A percentile compares a stretch with the other conserved stretches of the same genome.
Evolutionary conservation across 2,329 filamentous ascomycete genomes (phyloP).

Genomic region (Trichophaea hybrida): DNA sequence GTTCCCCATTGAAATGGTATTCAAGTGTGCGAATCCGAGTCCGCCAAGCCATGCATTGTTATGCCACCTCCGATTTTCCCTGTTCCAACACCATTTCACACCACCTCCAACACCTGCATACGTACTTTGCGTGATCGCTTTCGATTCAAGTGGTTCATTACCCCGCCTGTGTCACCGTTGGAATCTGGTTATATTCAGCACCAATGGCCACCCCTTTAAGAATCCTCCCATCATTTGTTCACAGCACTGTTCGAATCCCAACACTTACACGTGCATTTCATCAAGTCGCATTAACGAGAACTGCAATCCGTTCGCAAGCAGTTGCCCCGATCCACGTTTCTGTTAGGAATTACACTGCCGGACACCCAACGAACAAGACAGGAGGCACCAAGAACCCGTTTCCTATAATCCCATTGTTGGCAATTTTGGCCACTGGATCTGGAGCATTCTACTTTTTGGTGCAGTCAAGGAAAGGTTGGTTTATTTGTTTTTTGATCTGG

Average conservation of each 20-base stretch:
- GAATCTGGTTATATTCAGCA: neutral
- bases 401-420: slow-evolving; percentile 17
- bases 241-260: neutral
- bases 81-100: neutral
- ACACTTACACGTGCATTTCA: neutral
- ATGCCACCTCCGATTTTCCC: neutral
- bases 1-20: neutral
- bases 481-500: neutral
- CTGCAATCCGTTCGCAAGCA: neutral
- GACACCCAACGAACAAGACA: slow-evolving; percentile 5
- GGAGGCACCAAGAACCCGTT: slow-evolving; percentile 20
- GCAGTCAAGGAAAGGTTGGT: neutral
- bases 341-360: neutral
- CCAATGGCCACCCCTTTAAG: neutral
- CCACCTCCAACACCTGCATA: neutral
- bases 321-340: neutral
- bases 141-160: neutral
- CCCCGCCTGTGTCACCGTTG: neutral
- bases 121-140: neutral
- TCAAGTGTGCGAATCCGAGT: neutral
- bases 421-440: slow-evolving; percentile 19
- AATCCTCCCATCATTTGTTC: neutral
- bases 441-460: slow-evolving; percentile 18
- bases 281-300: neutral
- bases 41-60: neutral